Percentiles rank a stretch among this genome's conserved stretches.
phyloP scores from a whole-genome alignment of 768 basidiomycete genomes.

The Pulveroboletus sp. region DNA sequence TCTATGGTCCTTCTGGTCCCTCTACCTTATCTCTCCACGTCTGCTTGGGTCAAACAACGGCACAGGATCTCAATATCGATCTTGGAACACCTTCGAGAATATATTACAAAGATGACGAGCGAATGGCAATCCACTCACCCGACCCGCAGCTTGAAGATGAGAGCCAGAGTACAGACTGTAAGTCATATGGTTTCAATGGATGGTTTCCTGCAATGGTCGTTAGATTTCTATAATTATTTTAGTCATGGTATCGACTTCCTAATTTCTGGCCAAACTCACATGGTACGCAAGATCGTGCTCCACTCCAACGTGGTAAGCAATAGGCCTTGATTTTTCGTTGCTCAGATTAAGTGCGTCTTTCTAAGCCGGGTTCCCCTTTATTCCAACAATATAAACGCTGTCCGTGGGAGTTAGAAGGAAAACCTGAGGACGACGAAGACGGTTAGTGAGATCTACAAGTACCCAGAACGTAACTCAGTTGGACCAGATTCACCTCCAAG shows the following conservation, averaged over 20 bases:
- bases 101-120: slow-evolving; percentile 85
- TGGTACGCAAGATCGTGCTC: slow-evolving; percentile 78
- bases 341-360: not conserved
- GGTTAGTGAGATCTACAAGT: slow-evolving; percentile 37
- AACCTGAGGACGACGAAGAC: slow-evolving; percentile 79
- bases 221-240: slow-evolving; percentile 93
- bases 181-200: slow-evolving; percentile 12
- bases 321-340: not conserved
- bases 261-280: slow-evolving; percentile 63
- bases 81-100: slow-evolving; percentile 72
- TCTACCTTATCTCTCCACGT: slow-evolving; percentile 46
- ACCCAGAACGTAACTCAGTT: not conserved
- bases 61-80: slow-evolving; percentile 75
- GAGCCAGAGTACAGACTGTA: slow-evolving; percentile 49
- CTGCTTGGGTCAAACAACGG: slow-evolving; percentile 67
- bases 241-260: slow-evolving; percentile 88
- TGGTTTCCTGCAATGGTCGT: slow-evolving; percentile 5
- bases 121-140: slow-evolving; percentile 78
- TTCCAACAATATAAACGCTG: slow-evolving; percentile 92
- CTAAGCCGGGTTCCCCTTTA: slow-evolving; percentile 77
- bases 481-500: slow-evolving; percentile 64
- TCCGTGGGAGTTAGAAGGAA: slow-evolving; percentile 81
- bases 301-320: slow-evolving; percentile 80
- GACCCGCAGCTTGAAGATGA: slow-evolving; percentile 38
- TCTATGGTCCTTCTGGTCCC: slow-evolving; percentile 50